Percentiles rank a stretch among this genome's conserved stretches.
Evolutionary conservation across 2,329 filamentous ascomycete genomes (phyloP).

Genomic region (Stachybotrys chlorohalonatus): DNA sequence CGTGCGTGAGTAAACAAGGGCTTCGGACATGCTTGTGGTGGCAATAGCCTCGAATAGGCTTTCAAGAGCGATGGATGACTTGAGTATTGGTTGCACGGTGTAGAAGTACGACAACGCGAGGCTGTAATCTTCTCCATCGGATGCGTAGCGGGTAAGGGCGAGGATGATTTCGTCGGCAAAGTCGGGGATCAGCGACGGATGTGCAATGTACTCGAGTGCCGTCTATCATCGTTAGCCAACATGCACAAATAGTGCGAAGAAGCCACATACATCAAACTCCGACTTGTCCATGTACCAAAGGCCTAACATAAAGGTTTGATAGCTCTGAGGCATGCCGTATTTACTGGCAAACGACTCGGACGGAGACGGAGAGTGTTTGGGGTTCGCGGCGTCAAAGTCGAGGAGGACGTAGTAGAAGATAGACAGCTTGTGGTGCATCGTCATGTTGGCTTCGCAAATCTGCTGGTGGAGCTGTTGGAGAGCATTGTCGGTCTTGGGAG

Average conservation of each 20-base stretch:
- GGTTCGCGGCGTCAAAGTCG: conserved; percentile 53
- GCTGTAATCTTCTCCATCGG: conserved; percentile 45
- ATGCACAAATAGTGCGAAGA: background rate
- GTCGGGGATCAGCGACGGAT: conserved; percentile 70
- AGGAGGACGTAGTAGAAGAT: conserved; percentile 77
- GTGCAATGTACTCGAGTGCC: conserved; percentile 67
- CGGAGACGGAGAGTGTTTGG: conserved; percentile 31
- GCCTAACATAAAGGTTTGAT: conserved; percentile 72
- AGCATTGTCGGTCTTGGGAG: conserved; percentile 59
- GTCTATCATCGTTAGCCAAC: conserved; percentile 25
- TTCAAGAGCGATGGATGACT: conserved; percentile 49
- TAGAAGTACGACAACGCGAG: conserved; percentile 73
- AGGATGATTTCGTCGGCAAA: conserved; percentile 77
- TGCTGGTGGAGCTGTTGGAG: conserved; percentile 62
- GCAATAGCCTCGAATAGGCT: conserved; percentile 63
- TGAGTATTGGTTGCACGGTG: conserved; percentile 64
- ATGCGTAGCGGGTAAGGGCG: conserved; percentile 53
- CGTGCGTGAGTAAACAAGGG: conserved; percentile 62
- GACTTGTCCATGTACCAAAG: conserved; percentile 71
- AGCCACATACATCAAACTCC: conserved; percentile 48
- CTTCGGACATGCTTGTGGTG: conserved; percentile 58
- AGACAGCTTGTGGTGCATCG: conserved; percentile 70
- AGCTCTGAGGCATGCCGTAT: conserved; percentile 63
- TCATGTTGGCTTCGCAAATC: conserved; percentile 55
- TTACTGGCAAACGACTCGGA: conserved; percentile 49